Base-by-base conservation (phyloP, 164 flowering plant species). In the Sextonia rubra region DNA sequence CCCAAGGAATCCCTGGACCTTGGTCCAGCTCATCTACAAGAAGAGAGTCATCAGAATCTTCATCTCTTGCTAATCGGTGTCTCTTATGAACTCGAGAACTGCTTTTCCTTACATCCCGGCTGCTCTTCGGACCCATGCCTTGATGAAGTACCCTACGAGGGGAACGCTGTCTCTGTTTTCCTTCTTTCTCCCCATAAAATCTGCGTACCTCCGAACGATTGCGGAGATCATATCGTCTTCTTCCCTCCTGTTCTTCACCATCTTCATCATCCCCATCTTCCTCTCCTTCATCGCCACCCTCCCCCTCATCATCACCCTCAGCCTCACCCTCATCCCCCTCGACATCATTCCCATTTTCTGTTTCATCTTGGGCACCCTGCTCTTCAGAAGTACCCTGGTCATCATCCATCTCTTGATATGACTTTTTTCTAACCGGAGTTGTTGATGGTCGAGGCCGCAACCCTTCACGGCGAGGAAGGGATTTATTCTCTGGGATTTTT, bases 11-110 rank as follows among this genome's bases (percentile, higher is more conserved):
- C 2, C 86, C 86, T 49, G 94, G 97, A 47, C 94, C 99, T 81
- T 93, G 97, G 74, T 96, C 99, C 15, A 93, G 83, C 86, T 96
- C 99, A 84, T 96, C 99, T 75, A 96, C 99, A 72, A 96, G 95
- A 81, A 96, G 96, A 2, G 99, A 96, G 76, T 96, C 99, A 83
- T 96, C 98, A 63, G 99, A 93, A 77, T 96, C 99, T 47, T 92
- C 99, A 73, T 82, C 82, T 76, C 97, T 86, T 58, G 86, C 22
- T 60, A 86, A 60, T 32, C 93, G 98, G 70, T 89, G 98, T 56
- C 95, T 91, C 75, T 91, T 96, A 82, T 91, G 99, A 76, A 86
- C 90, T 75, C 99, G 82, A 71, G 98, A 85, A 68, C 97, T 91
- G 75, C 98, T 89, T 85, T 85, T 96, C 72, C 98, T 89, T 12